Conservation (phyloP, 352 stramenopile species). For the Pythium monospermum region DNA sequence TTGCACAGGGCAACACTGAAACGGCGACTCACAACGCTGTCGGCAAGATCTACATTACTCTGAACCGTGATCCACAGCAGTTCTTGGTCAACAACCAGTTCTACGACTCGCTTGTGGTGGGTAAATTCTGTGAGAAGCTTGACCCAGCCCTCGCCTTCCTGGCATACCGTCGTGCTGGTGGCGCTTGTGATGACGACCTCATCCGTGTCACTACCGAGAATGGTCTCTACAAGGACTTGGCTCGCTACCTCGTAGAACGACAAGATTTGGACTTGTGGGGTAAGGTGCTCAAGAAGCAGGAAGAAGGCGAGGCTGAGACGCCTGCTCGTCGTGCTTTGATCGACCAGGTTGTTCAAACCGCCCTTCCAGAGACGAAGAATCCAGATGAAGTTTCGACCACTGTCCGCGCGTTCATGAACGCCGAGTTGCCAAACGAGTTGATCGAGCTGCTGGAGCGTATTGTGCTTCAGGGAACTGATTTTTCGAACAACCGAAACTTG, state of each 20-base stretch:
- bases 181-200: conserved; percentile 99
- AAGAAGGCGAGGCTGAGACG: conserved; percentile 90
- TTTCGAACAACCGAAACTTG: conserved; percentile 99
- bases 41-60: conserved; percentile 99
- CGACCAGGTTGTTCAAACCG: conserved; percentile 99
- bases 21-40: conserved; percentile 99
- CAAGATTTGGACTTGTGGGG: conserved; percentile 99
- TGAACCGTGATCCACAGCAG: conserved; percentile 98
- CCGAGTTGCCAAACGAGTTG: conserved; percentile 97
- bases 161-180: conserved; percentile 98
- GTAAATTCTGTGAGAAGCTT: conserved; percentile 99
- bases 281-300: conserved; percentile 91
- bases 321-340: conserved; percentile 95
- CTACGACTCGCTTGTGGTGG: conserved; percentile 98
- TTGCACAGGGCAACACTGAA: conserved; percentile 98
- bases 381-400: conserved; percentile 99
- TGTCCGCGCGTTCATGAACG: conserved; percentile 99
- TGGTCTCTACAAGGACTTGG: conserved; percentile 98
- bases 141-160: conserved; percentile 99
- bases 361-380: conserved; percentile 98
- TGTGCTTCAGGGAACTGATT: conserved; percentile 99
- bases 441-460: conserved; percentile 99
- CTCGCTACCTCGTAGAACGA: conserved; percentile 98
- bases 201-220: conserved; percentile 99
- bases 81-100: conserved; percentile 99